phyloP scores from a whole-genome alignment of 2,329 filamentous ascomycete species.

The Talaromyces sp. region DNA sequence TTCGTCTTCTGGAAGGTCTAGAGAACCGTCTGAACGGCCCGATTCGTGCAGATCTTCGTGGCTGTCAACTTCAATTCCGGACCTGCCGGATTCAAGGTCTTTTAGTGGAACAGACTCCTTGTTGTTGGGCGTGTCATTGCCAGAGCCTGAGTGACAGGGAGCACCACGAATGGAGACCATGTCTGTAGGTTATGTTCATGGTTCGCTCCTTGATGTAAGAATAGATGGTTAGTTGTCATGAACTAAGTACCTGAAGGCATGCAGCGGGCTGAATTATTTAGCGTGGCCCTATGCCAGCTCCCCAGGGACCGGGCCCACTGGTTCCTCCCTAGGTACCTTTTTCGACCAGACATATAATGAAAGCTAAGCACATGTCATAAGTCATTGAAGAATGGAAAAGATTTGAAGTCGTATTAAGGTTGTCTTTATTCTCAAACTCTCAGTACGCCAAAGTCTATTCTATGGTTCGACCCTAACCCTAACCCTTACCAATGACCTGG shows the following conservation, averaged over 20 bases:
- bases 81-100: slow-evolving; percentile 20
- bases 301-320: not conserved
- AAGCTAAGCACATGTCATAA: not conserved
- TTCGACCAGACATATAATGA: not conserved
- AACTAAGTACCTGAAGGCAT: not conserved
- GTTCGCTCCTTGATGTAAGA: not conserved
- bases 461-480: not conserved
- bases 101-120: slow-evolving; percentile 6
- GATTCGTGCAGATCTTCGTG: slow-evolving; percentile 9
- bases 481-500: not conserved
- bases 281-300: not conserved
- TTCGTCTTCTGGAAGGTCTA: slow-evolving; percentile 15
- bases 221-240: not conserved
- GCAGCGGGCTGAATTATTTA: not conserved
- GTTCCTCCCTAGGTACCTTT: not conserved
- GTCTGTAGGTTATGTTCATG: not conserved
- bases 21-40: slow-evolving; percentile 13
- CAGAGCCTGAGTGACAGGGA: not conserved
- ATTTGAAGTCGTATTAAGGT: not conserved
- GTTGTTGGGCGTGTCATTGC: not conserved
- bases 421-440: not conserved
- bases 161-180: slow-evolving; percentile 2
- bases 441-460: not conserved
- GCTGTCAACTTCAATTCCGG: slow-evolving; percentile 5
- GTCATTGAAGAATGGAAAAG: not conserved